A percentile compares a stretch with the other conserved stretches of the same genome.
Conservation (phyloP, 495 filamentous ascomycete species). For the Aspergillus steynii region DNA sequence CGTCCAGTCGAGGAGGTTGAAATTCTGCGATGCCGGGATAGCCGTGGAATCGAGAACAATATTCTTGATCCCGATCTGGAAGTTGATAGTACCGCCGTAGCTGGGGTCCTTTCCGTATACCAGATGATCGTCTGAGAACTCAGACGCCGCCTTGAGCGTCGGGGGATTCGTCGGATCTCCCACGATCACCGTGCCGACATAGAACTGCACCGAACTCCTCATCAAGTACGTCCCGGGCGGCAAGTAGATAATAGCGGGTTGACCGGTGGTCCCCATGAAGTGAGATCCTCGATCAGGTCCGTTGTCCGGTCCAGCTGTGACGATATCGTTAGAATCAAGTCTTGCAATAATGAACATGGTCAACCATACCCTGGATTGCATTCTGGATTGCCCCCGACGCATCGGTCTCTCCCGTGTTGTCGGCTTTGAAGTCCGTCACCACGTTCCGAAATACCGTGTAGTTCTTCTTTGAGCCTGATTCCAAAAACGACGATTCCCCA, state of each 20-base stretch:
- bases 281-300: slow-evolving; percentile 29
- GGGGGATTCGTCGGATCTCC: slow-evolving; percentile 38
- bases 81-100: slow-evolving; percentile 36
- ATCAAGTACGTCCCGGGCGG: slow-evolving; percentile 46
- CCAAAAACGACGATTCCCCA: slow-evolving; percentile 33
- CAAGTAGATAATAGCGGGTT: slow-evolving; percentile 49
- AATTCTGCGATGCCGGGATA: slow-evolving; percentile 20
- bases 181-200: slow-evolving; percentile 43
- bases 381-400: slow-evolving; percentile 29
- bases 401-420: slow-evolving; percentile 30
- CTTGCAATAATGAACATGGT: not conserved
- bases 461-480: slow-evolving; percentile 19
- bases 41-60: slow-evolving; percentile 38
- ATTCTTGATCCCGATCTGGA: slow-evolving; percentile 47
- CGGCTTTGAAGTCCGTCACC: slow-evolving; percentile 32
- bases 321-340: not conserved
- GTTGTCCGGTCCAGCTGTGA: slow-evolving; percentile 25
- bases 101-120: slow-evolving; percentile 40
- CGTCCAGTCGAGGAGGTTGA: slow-evolving; percentile 58
- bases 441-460: slow-evolving; percentile 42
- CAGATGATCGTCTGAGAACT: slow-evolving; percentile 29
- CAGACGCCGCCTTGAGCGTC: slow-evolving; percentile 29
- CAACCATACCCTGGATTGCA: slow-evolving; percentile 29
- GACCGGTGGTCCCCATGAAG: slow-evolving; percentile 43
- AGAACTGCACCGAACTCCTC: slow-evolving; percentile 34